Conservation (phyloP, 768 basidiomycete genomes). For the Termitomyces sp. region DNA sequence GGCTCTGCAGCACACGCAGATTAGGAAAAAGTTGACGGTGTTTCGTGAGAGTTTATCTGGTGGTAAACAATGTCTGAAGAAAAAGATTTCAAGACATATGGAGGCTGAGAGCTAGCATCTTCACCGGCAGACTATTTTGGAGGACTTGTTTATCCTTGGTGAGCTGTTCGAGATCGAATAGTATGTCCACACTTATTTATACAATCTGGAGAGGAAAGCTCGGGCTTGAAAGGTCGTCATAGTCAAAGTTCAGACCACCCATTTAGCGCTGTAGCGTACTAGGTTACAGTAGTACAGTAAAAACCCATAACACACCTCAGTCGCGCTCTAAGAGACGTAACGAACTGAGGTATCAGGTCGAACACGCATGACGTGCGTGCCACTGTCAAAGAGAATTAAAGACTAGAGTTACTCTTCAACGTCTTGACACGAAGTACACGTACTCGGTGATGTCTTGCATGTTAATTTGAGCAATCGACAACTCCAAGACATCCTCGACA, state of each 20-base stretch:
- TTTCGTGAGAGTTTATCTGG: constrained; percentile 1
- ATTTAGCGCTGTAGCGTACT: too few relatives aligned
- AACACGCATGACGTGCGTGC: too few relatives aligned
- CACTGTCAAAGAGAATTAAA: too few relatives aligned
- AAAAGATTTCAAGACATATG: constrained; percentile 4
- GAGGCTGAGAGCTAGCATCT: constrained; percentile 3
- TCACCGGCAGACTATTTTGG: not conserved
- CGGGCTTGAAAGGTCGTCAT: not conserved
- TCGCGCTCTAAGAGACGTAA: too few relatives aligned
- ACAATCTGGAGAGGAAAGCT: constrained; percentile 2
- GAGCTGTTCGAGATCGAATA: too few relatives aligned
- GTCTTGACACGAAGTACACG: not conserved
- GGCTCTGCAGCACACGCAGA: constrained; percentile 3
- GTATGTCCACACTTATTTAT: not conserved
- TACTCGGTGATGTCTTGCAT: constrained; percentile 8
- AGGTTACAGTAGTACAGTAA: too few relatives aligned
- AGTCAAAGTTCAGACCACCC: not conserved
- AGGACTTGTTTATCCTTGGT: not conserved
- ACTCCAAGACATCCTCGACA: constrained; percentile 2
- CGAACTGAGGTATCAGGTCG: too few relatives aligned
- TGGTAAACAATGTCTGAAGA: constrained; percentile 7
- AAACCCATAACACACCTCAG: too few relatives aligned
- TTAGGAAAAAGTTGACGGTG: constrained; percentile 5
- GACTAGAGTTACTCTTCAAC: too few relatives aligned
- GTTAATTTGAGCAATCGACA: constrained; percentile 6